Evolutionary conservation across 2,329 filamentous ascomycete genomes (phyloP), one percentile per base, ranked within the genome.

Genomic region (Paradendryphiella salina): DNA sequence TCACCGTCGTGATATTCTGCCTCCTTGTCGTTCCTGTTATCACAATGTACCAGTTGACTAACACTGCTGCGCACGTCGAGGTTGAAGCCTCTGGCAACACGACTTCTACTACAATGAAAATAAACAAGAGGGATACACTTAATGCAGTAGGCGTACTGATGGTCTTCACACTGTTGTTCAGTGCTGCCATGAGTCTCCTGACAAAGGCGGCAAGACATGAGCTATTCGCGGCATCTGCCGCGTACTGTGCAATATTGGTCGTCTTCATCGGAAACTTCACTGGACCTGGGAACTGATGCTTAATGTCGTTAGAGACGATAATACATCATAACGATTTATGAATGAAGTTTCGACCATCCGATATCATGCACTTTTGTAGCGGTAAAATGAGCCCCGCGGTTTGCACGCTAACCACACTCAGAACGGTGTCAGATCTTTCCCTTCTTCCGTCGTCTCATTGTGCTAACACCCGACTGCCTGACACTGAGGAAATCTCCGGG

Each of bases 1-100:
- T 77, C 54, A 76, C 74, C 0, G 50, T 71, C n/a, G 61, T 76
- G 14, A 76, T 77, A 38, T 76, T 76, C 59, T 63, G 73, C 10
- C 64, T 77, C 2, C 65, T 77, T 0, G 66, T 76, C 1, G 57
- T 76, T 7, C 75, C 75, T 0, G 73, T 77, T 5, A 59, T 76
- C 5, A 67, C 66, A 4, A 69, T 77, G 67, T 77, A 75, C 52
- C 56, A 69, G 21, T 51, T 77, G 0, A 73, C 73, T 2, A 63
- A 61, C 35, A 54, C 56, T 1, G 54, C 43, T 3, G 29, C 49
- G 1, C 35, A 49, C n/a, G 7, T 28, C 1, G 51, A 37, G 5
- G 15, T 44, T 0, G 29, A 36, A 3, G 7, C 54, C 6, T 31
- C 44, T 2, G 37, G 43, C 11, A 46, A 55, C 9, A 18, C 29